Base-by-base conservation (phyloP, 1,284 basidiomycete genomes). In the Cutaneotrichosporon dermatis region DNA sequence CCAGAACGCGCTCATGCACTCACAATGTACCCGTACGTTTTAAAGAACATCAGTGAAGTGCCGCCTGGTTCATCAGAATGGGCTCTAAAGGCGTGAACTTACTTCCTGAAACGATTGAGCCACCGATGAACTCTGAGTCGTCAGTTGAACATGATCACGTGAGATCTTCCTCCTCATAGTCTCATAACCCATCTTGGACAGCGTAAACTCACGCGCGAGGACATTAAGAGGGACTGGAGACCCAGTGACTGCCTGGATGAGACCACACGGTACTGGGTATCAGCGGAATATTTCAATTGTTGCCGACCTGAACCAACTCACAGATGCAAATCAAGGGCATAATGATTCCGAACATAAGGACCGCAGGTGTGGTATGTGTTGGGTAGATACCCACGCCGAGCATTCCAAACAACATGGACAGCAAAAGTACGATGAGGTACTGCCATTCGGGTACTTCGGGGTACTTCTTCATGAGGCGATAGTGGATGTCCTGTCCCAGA, bases 401-500 rank as follows among this genome's bases (percentile, higher is more conserved):
- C 25, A 25, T 25, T 25, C 25, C 25, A 25, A 25, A 25, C 25
- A 25, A 25, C 25, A 25, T 25, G 61, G 86, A 83, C 58, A 83
- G 58, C 55, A 84, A 57, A 52, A 89, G 86, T 57, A 90, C 71
- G 36, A 77, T 59, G 11, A 72, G 79, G 75, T 88, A 93, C 88
- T 89, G 92, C 83, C 82, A 88, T 57, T 82, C 79, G 1, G 91
- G 89, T 10, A 55, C 58, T 50, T 55, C 50, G 39, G 46, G 45
- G 52, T 58, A 58, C 7, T 34, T 36, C 10, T 39, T 39, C 57
- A 58, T 58, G 37, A 58, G 51, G 15, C 57, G 51, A 45, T 25
- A 42, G 75, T 95, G 92, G 46, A 93, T 80, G 71, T 95, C 92
- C 55, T 84, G 84, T 72, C 90, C 86, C 66, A 64, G 58, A 44